A percentile compares a stretch with the other conserved stretches of the same genome.
These are phyloP conservation scores for Prunus padus DNA, from an alignment of 306 rosid genomes.

Conservation along the genomic window DNA sequence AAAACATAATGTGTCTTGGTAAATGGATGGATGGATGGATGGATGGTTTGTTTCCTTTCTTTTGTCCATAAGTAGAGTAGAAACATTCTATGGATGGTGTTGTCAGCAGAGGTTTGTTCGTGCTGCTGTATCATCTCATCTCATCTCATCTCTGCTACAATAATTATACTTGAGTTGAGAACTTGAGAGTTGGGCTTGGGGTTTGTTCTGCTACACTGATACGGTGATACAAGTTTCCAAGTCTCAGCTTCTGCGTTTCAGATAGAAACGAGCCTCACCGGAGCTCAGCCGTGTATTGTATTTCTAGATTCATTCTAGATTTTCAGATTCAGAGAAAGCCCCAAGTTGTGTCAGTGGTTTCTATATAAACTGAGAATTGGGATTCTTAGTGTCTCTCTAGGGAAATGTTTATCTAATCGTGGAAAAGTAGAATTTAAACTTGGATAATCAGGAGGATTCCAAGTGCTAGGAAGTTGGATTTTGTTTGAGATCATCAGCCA, in stretches of 20 bases:
- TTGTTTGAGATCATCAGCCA: constrained; percentile 10
- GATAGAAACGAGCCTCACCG: not conserved
- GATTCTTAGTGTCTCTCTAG: not conserved
- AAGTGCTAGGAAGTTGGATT: not conserved
- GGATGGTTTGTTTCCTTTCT: too few species aligned
- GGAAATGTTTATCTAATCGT: constrained; percentile 1
- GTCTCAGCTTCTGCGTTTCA: not conserved
- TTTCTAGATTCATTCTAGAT: not conserved
- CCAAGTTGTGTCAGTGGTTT: too few species aligned
- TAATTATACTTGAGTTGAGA: not conserved
- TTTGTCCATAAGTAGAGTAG: too few species aligned
- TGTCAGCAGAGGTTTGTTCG: not conserved
- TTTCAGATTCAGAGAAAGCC: constrained; percentile 10
- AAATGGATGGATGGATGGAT: too few species aligned
- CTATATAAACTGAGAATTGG: not conserved
- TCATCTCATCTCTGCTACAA: not conserved
- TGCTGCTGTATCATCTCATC: not conserved
- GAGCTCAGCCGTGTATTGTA: not conserved
- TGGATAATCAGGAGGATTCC: not conserved
- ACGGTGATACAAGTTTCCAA: not conserved
- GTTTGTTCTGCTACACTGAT: not conserved
- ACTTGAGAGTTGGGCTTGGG: too few species aligned
- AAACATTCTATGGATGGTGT: not conserved
- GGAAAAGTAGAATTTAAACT: constrained; percentile 3
- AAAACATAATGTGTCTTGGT: not conserved